phyloP scores from a whole-genome alignment of 768 basidiomycete species.

The Neoboletus magnificus region DNA sequence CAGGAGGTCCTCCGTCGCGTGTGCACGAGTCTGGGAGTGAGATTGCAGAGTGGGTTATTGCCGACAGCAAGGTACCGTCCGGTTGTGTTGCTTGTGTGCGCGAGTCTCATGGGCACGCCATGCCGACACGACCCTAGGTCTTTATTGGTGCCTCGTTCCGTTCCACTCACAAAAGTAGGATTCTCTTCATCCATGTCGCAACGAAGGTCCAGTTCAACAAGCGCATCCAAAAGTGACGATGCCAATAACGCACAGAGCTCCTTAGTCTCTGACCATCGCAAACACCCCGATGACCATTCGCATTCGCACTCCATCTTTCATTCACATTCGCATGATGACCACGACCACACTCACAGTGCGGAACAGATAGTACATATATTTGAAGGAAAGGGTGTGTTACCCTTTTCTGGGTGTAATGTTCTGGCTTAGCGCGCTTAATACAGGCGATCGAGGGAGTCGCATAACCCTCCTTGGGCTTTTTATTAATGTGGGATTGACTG shows the following conservation, averaged over 20 bases:
- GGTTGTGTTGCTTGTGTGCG: background rate
- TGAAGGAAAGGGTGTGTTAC: conserved; percentile 55
- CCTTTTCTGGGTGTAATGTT: background rate
- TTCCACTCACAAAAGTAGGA: background rate
- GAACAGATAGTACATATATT: conserved; percentile 68
- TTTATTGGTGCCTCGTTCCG: background rate
- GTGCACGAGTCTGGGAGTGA: background rate
- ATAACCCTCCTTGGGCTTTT: conserved; percentile 85
- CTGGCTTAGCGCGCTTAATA: background rate
- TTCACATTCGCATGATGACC: conserved; percentile 61
- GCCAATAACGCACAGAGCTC: conserved; percentile 9
- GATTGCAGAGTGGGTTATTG: background rate
- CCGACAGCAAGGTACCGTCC: conserved; percentile 13
- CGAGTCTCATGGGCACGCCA: conserved; percentile 4
- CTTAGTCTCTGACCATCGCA: conserved; percentile 39
- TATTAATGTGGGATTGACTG: conserved; percentile 78
- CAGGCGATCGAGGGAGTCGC: conserved; percentile 77
- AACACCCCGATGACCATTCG: conserved; percentile 36
- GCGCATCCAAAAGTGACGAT: conserved; percentile 18
- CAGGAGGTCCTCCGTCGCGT: background rate
- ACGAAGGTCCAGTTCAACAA: conserved; percentile 18
- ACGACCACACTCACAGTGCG: conserved; percentile 56
- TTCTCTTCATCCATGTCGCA: conserved; percentile 20
- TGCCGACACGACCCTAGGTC: conserved; percentile 18
- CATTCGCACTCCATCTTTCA: conserved; percentile 68